Base-by-base conservation (phyloP, 345 rosid species). In the Clausena lansium region DNA sequence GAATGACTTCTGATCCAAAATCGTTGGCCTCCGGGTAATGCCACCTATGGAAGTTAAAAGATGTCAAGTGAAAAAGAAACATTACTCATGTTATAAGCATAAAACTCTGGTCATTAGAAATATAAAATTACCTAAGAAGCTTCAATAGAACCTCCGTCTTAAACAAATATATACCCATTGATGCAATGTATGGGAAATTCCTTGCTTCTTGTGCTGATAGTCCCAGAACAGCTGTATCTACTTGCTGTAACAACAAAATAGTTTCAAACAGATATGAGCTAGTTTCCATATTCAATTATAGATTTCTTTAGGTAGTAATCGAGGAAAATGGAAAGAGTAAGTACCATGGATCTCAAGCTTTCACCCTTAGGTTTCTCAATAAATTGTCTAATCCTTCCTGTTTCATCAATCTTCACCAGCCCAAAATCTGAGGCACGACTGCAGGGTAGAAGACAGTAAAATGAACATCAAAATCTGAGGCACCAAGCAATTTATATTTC, bases 361-460 rank as follows among this genome's bases (percentile, higher is more conserved):
- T 74, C 83, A 65, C 47, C 92, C 96, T 87, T 89, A 36, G 96
- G 98, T 79, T 93, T 93, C 71, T 93, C 96, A 7, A 92, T 82
- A 84, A 93, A 93, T 38, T 91, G 92, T 76, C 88, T 10, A 13
- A 93, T 85, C 52, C 88, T 79, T 36, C 96, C 98, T 47, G 79
- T 77, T 55, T 68, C 77, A 77, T 93, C 92, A 62, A 90, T 90
- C 84, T 91, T 93, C 90, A 90, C 85, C 84, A 93, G 84, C 41
- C 98, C 98, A 80, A 82, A 93, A 83, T 93, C 96, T 45, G 98
- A 89, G 75, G 96, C 98, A 5, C 94, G 94, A 75, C 97, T 93
- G 87, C 9, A 22, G 47, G 7, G 20, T 8, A 50, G 8, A 45
- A 39, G 15, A 14, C 50, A 45, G 15, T 45, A 11, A 45, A 45